Percentiles rank a stretch among this genome's conserved stretches.
Evolutionary conservation across 1,284 basidiomycete species (phyloP).

Genomic region (Sporisorium sorghi): DNA sequence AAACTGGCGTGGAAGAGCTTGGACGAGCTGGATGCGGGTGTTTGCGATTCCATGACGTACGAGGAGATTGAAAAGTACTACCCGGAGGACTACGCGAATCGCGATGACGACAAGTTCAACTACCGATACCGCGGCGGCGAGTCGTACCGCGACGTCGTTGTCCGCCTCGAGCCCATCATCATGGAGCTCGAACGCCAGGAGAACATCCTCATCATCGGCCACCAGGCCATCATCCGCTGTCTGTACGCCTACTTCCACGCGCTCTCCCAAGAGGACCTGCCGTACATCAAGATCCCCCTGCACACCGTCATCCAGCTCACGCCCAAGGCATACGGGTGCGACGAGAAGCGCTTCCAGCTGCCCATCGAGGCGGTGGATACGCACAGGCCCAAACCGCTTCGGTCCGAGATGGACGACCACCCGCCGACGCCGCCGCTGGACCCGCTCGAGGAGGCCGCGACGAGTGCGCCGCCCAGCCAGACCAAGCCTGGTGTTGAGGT

Average conservation of each 20-base stretch:
- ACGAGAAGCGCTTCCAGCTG: slow-evolving; percentile 83
- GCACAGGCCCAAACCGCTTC: slow-evolving; percentile 62
- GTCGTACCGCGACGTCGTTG: slow-evolving; percentile 90
- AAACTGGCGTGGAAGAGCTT: slow-evolving; percentile 99
- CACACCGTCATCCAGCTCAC: slow-evolving; percentile 98
- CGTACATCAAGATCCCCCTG: slow-evolving; percentile 88
- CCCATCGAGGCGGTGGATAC: slow-evolving; percentile 69
- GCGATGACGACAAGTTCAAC: slow-evolving; percentile 99
- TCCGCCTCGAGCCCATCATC: slow-evolving; percentile 94
- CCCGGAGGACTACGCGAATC: slow-evolving; percentile 97
- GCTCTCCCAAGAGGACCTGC: slow-evolving; percentile 89
- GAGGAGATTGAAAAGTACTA: slow-evolving; percentile 94
- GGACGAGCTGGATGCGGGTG: slow-evolving; percentile 97
- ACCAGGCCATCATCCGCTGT: slow-evolving; percentile 76
- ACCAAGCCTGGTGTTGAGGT: slow-evolving; percentile 14
- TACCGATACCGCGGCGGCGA: slow-evolving; percentile 93
- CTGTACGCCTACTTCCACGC: slow-evolving; percentile 93
- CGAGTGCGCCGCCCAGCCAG: slow-evolving; percentile 42
- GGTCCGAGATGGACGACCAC: slow-evolving; percentile 28
- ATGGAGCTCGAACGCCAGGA: slow-evolving; percentile 98
- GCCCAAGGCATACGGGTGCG: slow-evolving; percentile 97
- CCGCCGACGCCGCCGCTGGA: slow-evolving; percentile 50
- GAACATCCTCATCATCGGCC: slow-evolving; percentile 95
- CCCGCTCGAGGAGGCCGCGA: slow-evolving; percentile 45
- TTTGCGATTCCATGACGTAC: slow-evolving; percentile 99